A percentile compares a stretch with the other conserved stretches of the same genome.
These are phyloP conservation scores for Carex kokanica DNA, from an alignment of 176 grass and related monocot genomes.

Conservation along the genomic window DNA sequence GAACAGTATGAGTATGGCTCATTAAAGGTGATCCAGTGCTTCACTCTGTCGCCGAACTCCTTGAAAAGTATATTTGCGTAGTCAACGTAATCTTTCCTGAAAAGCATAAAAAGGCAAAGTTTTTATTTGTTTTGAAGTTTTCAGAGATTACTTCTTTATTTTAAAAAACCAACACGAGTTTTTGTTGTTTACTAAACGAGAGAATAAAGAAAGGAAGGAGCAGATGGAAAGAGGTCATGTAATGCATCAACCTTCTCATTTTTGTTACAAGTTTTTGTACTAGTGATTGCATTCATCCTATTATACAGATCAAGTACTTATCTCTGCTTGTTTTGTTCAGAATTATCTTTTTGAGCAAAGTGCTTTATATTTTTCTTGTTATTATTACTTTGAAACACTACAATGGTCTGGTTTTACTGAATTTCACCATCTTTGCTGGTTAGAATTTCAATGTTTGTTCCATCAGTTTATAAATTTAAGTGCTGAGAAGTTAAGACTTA, in stretches of 20 bases:
- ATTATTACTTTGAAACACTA: background rate
- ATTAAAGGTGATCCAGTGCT: conserved; percentile 72
- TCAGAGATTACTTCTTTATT: background rate
- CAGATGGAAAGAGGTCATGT: background rate
- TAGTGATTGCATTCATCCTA: background rate
- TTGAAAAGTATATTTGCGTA: conserved; percentile 54
- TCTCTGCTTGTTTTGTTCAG: background rate
- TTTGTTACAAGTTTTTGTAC: background rate
- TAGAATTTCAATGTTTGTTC: background rate
- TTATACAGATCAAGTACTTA: background rate
- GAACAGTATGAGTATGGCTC: conserved; percentile 34
- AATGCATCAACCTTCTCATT: background rate
- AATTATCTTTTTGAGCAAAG: background rate
- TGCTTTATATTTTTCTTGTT: background rate
- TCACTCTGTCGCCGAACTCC: conserved; percentile 76
- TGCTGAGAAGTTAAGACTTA: background rate
- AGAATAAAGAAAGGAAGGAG: background rate
- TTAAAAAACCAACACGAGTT: background rate
- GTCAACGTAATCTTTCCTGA: conserved; percentile 60
- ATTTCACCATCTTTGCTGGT: background rate
- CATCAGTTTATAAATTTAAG: background rate
- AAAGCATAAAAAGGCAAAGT: background rate
- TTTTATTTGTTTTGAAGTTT: background rate
- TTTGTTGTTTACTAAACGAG: background rate
- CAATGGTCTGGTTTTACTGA: background rate